phyloP scores from a whole-genome alignment of 2,329 filamentous ascomycete species.

The Colletotrichum sp. region DNA sequence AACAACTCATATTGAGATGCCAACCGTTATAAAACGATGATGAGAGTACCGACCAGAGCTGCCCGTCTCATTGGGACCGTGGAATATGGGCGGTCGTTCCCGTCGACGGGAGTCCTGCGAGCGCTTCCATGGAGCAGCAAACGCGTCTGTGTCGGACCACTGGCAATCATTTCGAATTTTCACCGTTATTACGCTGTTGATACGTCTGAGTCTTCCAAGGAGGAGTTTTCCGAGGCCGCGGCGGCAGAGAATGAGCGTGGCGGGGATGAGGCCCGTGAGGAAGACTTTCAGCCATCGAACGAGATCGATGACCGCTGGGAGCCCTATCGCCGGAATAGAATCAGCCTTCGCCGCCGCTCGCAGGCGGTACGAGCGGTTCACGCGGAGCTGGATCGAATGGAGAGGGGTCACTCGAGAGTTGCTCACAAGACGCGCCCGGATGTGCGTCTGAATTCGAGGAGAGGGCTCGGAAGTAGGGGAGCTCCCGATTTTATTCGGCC shows the following conservation, averaged over 20 bases:
- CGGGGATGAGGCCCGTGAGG: neutral
- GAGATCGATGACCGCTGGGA: neutral
- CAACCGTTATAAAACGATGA: neutral
- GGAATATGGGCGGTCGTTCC: neutral
- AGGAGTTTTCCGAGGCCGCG: neutral
- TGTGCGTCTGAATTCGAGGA: neutral
- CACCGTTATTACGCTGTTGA: neutral
- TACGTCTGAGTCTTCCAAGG: neutral
- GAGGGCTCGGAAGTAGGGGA: neutral
- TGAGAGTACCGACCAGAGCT: neutral
- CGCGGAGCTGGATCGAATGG: neutral
- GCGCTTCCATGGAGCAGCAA: neutral
- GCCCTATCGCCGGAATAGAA: neutral
- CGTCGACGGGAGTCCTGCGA: neutral
- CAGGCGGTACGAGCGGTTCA: neutral
- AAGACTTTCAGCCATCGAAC: neutral
- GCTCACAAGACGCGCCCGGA: neutral
- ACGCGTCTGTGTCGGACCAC: neutral
- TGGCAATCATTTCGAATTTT: neutral
- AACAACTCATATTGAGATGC: neutral
- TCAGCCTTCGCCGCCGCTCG: neutral
- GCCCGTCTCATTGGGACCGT: neutral
- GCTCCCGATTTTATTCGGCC: neutral
- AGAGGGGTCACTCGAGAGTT: neutral
- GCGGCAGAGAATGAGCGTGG: neutral